Evolutionary conservation across 257 asterid species (phyloP).

Genomic region (Lantana camara): DNA sequence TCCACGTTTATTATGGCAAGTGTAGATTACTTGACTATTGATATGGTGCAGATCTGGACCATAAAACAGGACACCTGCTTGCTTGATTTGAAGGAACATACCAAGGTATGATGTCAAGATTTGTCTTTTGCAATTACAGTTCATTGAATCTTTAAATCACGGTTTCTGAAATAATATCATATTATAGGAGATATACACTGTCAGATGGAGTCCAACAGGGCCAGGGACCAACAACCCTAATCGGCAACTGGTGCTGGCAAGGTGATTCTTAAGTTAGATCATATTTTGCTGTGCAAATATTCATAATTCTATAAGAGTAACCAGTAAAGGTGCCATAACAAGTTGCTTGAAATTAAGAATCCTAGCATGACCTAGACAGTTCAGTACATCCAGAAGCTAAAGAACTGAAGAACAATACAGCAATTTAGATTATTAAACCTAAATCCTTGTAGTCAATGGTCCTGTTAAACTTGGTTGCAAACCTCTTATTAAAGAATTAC

Average conservation of each 20-base stretch:
- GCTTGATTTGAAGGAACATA: constrained; percentile 68
- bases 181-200: constrained; percentile 79
- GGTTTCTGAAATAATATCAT: constrained; percentile 9
- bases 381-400: not conserved
- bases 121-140: constrained; percentile 4
- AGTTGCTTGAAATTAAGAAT: not conserved
- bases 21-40: constrained; percentile 22
- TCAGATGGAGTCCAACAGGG: constrained; percentile 90
- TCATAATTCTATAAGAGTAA: not conserved
- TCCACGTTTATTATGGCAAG: not conserved
- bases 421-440: not conserved
- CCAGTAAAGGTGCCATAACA: not conserved
- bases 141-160: constrained; percentile 4
- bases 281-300: not conserved
- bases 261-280: constrained; percentile 34
- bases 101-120: constrained; percentile 45
- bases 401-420: not conserved
- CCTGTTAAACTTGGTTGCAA: not conserved
- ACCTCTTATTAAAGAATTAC: not conserved
- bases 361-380: not conserved
- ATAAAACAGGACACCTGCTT: constrained; percentile 63
- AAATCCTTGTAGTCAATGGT: not conserved
- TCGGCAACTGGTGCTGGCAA: constrained; percentile 64
- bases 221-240: constrained; percentile 72
- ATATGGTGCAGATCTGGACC: constrained; percentile 69